A percentile compares a stretch with the other conserved stretches of the same genome.
Evolutionary conservation across 805 yeast species (phyloP).

Genomic region (Wickerhamomyces pijperi): DNA sequence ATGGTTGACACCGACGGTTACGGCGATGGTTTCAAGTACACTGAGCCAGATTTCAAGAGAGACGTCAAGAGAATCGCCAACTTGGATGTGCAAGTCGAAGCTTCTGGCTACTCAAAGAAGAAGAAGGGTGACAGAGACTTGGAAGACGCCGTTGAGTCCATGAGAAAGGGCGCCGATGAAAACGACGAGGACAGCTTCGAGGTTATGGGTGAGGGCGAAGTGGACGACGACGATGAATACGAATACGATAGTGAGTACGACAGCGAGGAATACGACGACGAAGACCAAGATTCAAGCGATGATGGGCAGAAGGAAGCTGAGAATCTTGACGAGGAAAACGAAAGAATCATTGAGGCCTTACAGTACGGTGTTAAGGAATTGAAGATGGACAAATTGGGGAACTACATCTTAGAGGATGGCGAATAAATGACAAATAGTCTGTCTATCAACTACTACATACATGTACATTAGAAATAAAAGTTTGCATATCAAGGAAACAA

Average conservation of each 20-base stretch:
- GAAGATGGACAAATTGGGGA: conserved; percentile 76
- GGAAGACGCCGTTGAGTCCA: conserved; percentile 61
- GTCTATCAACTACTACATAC: no score
- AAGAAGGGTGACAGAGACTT: conserved; percentile 50
- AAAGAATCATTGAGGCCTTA: conserved; percentile 59
- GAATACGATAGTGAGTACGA: conserved; percentile 17
- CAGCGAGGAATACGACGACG: conserved; percentile 15
- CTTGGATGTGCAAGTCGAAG: conserved; percentile 80
- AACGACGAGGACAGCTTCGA: conserved; percentile 17
- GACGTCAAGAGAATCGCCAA: conserved; percentile 61
- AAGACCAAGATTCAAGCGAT: conserved; percentile 44
- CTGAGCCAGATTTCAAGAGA: conserved; percentile 69
- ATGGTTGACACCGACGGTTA: conserved; percentile 73
- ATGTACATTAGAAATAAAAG: no score
- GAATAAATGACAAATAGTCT: no score
- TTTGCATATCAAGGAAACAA: no score
- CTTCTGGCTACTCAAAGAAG: conserved; percentile 70
- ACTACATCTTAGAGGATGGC: conserved; percentile 55
- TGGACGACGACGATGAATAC: conserved; percentile 31
- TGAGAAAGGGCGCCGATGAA: conserved; percentile 37
- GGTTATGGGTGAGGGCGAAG: conserved; percentile 49
- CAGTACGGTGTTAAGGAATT: conserved; percentile 51
- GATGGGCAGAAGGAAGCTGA: conserved; percentile 17
- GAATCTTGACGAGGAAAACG: conserved; percentile 33
- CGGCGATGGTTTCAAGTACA: conserved; percentile 68